Evolutionary conservation across 768 basidiomycete genomes (phyloP).

Genomic region (Lentinula guzmanii): DNA sequence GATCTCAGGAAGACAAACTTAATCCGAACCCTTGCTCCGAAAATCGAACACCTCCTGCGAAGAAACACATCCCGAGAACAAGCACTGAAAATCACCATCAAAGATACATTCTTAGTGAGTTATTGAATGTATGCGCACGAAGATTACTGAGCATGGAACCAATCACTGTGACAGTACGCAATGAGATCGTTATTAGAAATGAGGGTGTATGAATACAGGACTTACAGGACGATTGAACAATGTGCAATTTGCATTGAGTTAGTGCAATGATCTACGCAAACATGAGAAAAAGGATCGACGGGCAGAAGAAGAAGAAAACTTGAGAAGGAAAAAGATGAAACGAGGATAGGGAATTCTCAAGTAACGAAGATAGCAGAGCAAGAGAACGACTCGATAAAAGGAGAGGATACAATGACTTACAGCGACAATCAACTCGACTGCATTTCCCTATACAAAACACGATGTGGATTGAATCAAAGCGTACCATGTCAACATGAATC

Average conservation of each 20-base stretch:
- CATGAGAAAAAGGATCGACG: not conserved
- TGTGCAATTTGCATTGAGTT: slow-evolving; percentile 31
- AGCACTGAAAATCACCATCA: slow-evolving; percentile 29
- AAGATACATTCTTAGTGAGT: not conserved
- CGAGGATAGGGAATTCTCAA: no score
- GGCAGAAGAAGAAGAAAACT: not conserved
- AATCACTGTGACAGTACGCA: slow-evolving; percentile 32
- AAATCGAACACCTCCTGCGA: slow-evolving; percentile 49
- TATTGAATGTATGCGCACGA: slow-evolving; percentile 23
- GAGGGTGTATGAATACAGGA: not conserved
- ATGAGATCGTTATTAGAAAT: not conserved
- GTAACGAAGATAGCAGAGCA: not conserved
- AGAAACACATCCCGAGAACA: slow-evolving; percentile 65
- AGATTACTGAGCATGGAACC: slow-evolving; percentile 62
- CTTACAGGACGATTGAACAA: slow-evolving; percentile 59
- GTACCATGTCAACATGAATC: not conserved
- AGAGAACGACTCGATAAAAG: not conserved
- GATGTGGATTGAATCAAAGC: not conserved
- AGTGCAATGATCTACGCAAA: slow-evolving; percentile 13
- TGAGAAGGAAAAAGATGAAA: not conserved
- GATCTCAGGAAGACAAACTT: slow-evolving; percentile 29
- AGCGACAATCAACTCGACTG: slow-evolving; percentile 47
- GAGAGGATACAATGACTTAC: slow-evolving; percentile 26
- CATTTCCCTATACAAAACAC: slow-evolving; percentile 13
- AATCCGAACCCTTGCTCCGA: slow-evolving; percentile 50